Evolutionary conservation across 202 grass and related monocot genomes (phyloP), one percentile per base, ranked within the genome.

Genomic region (Schoenoplectus tabernaemontani): DNA sequence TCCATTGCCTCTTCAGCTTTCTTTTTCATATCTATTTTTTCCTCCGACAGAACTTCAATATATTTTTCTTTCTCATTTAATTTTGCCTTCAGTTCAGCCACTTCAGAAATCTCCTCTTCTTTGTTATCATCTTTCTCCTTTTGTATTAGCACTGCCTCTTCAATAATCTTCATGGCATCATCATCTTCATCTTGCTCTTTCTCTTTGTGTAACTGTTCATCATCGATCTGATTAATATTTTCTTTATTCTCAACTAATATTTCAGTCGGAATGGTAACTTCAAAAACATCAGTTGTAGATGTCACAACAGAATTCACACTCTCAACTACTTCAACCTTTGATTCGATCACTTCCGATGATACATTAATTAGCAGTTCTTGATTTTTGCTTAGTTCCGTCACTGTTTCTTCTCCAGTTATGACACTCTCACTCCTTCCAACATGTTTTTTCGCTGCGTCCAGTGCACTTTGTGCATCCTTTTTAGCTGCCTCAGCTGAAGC

Each of bases 401-500:
- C 64, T 2, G 30, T 7, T 44, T 50, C 5, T 3, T 62, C 69
- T 7, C 75, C 20, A 4, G 81, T 24, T 13, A 86, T 57, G 16
- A 77, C 67, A 74, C 41, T 87, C 9, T 86, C 85, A 46, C 82
- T 90, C 47, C 72, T 67, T 7, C 88, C 87, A 17, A 96, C 86
- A 16, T 87, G 88, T 26, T 92, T 96, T 90, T 96, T 96, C 11
- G 93, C 93, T 2, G 91, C 69, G 70, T 92, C 90, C 42, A 96
- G 88, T 23, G 93, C 90, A 76, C 77, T 87, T 82, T 96, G 93
- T 42, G 90, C 93, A 76, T 96, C 93, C 84, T 92, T 96, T 88
- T 96, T 96, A 71, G 93, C 93, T 0, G 86, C 80, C 80, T 96
- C 93, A 4, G 90, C 90, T 6, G 93, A 90, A 8, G 83, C 85